Evolutionary conservation across 495 filamentous ascomycete species (phyloP), one percentile per base, ranked within the genome.

Genomic region (Trichoderma gamsii): DNA sequence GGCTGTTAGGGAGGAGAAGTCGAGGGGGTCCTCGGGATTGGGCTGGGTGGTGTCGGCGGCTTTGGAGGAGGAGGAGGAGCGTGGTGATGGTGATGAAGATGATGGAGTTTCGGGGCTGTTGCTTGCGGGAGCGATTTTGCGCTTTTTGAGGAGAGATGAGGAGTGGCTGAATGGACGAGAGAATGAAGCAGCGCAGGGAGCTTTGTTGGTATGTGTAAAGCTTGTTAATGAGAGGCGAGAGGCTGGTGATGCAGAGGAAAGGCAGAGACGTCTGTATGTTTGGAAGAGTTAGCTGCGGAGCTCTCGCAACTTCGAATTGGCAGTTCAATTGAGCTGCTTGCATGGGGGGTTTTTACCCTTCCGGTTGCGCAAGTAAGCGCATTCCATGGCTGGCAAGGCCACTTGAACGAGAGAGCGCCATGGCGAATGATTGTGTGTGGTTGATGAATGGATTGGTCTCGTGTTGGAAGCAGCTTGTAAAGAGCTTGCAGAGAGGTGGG

Each of bases 1-100:
- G 38, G 80, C 73, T 44, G 88, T 79, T 13, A 96, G 79, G 70
- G 83, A 78, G 8, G 84, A 82, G 69, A 95, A 84, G 78, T 93
- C 87, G 74, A 84, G 87, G 6, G 90, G 89, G 72, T 93, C 86
- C 1, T 80, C 78, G 0, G 75, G 67, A 46, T 73, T 51, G 11
- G 80, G 66, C 32, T 76, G 74, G 41, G 69, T 69, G 63, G 51
- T 23, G 67, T 67, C 70, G 64, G 66, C 65, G 66, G 18, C 71
- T 41, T 43, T 63, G 18, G 64, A 21, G 38, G 66, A 46, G 13
- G 67, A n/a, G 49, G 12, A 25, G n/a, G 41, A 16, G 44, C n/a
- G 63, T 21, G 64, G 18, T 23, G 23, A 32, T 32, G 64, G 5
- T 29, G 29, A 29, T 66, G 64, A n/a, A n/a, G 64, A 15, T 66